Conservation (phyloP, 192 early-diverging fungal species). For the Geosiphon pyriformis region DNA sequence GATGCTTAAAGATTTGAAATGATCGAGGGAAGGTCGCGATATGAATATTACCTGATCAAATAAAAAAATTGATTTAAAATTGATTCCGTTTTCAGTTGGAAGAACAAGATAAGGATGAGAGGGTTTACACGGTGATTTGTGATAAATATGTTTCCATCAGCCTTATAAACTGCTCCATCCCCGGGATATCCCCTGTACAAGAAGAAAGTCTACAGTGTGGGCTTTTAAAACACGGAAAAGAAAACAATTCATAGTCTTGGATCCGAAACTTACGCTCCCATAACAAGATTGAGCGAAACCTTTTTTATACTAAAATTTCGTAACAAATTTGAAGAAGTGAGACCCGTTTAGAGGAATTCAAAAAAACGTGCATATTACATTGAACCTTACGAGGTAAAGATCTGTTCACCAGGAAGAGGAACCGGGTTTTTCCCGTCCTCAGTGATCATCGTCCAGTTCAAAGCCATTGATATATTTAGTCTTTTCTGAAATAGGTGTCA, state of each 20-base stretch:
- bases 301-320: constrained; percentile 19
- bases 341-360: neutral
- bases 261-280: constrained; percentile 18
- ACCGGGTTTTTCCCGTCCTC: constrained; percentile 28
- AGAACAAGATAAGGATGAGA: neutral
- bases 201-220: neutral
- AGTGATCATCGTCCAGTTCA: constrained; percentile 39
- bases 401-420: constrained; percentile 35
- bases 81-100: neutral
- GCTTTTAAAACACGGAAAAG: neutral
- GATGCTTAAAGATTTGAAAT: constrained; percentile 30
- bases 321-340: neutral
- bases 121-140: constrained; percentile 18
- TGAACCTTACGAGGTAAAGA: constrained; percentile 21
- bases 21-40: constrained; percentile 6
- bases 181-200: constrained; percentile 25
- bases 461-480: too few species aligned
- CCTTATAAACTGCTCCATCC: neutral
- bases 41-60: constrained; percentile 29
- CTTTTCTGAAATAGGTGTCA: too few species aligned
- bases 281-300: constrained; percentile 27
- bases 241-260: neutral
- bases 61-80: neutral
- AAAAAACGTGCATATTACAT: neutral
- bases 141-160: constrained; percentile 23